Base-by-base conservation (phyloP, 805 yeast species). In the Schwanniomyces pseudopolymorphus region DNA sequence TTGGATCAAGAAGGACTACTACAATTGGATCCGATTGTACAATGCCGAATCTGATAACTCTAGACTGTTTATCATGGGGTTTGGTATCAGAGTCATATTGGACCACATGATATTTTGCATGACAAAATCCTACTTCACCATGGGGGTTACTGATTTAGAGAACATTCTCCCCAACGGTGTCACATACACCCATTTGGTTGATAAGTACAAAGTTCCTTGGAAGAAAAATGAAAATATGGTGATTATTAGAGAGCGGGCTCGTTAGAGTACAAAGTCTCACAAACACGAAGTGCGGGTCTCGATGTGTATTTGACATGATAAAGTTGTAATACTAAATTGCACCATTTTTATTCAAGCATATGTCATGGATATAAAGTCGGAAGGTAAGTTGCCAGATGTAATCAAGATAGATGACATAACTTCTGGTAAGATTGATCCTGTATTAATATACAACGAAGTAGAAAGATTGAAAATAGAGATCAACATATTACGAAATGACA, bases 321-420 rank as follows among this genome's bases (percentile, higher is more conserved):
- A 10, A 11, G n/a, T n/a, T n/a, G n/a, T n/a, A n/a, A n/a, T n/a
- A n/a, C n/a, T n/a, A n/a, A n/a, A n/a, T n/a, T n/a, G 26, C 31
- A 40, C 8, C 14, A 40, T 10, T 16, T 13, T 20, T 16, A 36
- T 36, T 13, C 20, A 33, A 36, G 14, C 25, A 19, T 31, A 31
- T 31, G 35, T 16, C 35, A 43, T 44, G 50, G 39, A 24, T n/a
- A 10, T 44, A 16, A 27, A 25, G n/a, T 44, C 31, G 2, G 42
- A 43, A 20, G 37, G 40, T 21, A 53, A 52, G 28, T 58, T 69
- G 20, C 70, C 74, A 2, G 71, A 67, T 19, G 47, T 54, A 19
- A 67, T 70, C 40, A 71, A 65, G 46, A 72, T 72, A 14, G 78
- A 72, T 49, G 78, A 72, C 53, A 66, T 72, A 37, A 58, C 75